These are phyloP conservation scores for Plasmopara muralis DNA, from an alignment of 352 stramenopile species.

Conservation along the genomic window DNA sequence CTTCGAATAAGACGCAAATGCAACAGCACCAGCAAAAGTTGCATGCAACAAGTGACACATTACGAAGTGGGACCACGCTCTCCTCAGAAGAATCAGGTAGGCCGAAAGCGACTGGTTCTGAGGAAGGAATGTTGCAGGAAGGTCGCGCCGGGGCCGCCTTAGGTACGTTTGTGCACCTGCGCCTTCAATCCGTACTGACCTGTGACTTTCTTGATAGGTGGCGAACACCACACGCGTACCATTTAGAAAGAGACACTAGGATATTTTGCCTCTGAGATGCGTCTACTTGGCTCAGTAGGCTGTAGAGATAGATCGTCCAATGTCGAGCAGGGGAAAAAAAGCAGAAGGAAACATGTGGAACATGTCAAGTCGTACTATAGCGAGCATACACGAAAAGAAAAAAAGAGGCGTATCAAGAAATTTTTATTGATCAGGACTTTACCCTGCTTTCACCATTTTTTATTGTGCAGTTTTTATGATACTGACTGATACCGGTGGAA, in stretches of 20 bases:
- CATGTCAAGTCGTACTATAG: constrained; percentile 48
- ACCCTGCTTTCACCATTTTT: too few relatives aligned
- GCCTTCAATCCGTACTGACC: constrained; percentile 6
- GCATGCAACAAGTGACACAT: constrained; percentile 19
- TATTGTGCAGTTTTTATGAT: too few relatives aligned
- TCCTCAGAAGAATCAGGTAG: constrained; percentile 22
- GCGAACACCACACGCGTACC: constrained; percentile 16
- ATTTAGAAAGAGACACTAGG: constrained; percentile 24
- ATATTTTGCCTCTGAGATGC: constrained; percentile 17
- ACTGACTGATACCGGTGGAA: too few relatives aligned
- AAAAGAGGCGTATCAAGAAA: constrained; percentile 19
- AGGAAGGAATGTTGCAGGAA: constrained; percentile 29
- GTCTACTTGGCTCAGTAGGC: background rate
- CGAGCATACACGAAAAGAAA: constrained; percentile 21
- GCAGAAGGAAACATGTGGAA: constrained; percentile 29
- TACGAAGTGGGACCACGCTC: constrained; percentile 13
- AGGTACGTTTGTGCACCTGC: constrained; percentile 6
- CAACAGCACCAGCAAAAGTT: constrained; percentile 24
- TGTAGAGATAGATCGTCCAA: constrained; percentile 11
- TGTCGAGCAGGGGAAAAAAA: constrained; percentile 7
- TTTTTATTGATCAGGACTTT: background rate
- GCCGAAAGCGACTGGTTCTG: constrained; percentile 22
- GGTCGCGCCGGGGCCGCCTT: constrained; percentile 5
- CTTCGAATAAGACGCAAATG: constrained; percentile 25
- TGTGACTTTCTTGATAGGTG: constrained; percentile 8